Conservation (phyloP, 768 basidiomycete species). For the Phaffia tasmanica region DNA sequence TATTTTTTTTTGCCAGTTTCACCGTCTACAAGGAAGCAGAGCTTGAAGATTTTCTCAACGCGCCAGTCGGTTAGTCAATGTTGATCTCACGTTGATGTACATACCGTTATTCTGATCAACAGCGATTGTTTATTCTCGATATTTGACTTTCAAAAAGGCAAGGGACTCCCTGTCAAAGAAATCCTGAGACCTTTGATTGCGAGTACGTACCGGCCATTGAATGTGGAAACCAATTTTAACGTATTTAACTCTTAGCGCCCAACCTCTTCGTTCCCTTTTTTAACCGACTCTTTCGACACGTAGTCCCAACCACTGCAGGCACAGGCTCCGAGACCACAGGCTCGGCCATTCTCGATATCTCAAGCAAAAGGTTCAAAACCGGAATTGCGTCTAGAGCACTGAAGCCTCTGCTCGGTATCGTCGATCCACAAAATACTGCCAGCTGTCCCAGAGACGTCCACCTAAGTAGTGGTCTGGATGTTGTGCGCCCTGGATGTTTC, state of each 20-base stretch:
- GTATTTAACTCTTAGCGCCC: too few species aligned
- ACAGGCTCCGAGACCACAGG: conserved; percentile 78
- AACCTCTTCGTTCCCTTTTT: neutral
- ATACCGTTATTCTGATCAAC: too few species aligned
- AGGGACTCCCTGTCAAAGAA: conserved; percentile 55
- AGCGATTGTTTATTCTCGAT: too few species aligned
- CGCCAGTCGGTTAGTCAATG: conserved; percentile 85
- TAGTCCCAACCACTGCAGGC: conserved; percentile 63
- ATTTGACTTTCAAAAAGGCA: too few species aligned
- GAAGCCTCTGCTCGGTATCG: conserved; percentile 75
- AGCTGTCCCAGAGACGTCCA: conserved; percentile 84
- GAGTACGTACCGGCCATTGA: conserved; percentile 39
- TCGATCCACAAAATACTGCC: conserved; percentile 81
- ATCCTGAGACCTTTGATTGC: conserved; percentile 74
- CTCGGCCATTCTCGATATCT: conserved; percentile 84
- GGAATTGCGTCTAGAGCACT: conserved; percentile 87
- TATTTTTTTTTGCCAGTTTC: conserved; percentile 46
- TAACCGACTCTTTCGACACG: too few species aligned
- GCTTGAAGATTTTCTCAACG: conserved; percentile 92
- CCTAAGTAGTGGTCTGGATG: conserved; percentile 88
- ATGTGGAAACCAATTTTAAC: neutral
- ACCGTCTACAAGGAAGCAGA: conserved; percentile 84
- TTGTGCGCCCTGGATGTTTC: conserved; percentile 34
- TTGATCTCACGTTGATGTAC: too few species aligned
- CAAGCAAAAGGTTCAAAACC: conserved; percentile 86